Percentiles rank a stretch among this genome's conserved stretches.
phyloP scores from a whole-genome alignment of 768 basidiomycete genomes.

The Psilocybe azurescens region DNA sequence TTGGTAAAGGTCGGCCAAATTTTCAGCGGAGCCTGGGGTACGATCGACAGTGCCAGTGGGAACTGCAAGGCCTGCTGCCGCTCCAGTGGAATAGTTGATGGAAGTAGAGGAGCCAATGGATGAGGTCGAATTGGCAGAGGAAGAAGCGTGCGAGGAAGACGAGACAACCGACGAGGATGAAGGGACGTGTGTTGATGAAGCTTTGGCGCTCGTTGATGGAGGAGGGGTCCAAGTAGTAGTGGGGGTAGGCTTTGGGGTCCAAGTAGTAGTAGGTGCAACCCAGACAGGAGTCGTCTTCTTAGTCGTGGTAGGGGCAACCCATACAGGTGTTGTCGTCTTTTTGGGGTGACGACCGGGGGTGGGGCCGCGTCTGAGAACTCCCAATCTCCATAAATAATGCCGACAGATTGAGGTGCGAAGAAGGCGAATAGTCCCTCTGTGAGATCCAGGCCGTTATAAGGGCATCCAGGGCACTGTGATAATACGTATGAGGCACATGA shows the following conservation, averaged over 20 bases:
- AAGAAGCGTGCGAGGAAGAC: constrained; percentile 9
- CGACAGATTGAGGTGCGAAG: constrained; percentile 54
- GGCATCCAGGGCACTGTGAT: constrained; percentile 45
- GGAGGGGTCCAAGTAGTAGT: constrained; percentile 12
- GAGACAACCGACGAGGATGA: constrained; percentile 11
- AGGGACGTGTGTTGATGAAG: constrained; percentile 20
- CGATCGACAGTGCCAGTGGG: constrained; percentile 33
- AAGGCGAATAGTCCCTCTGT: constrained; percentile 66
- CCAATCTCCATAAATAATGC: constrained; percentile 71
- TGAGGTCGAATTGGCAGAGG: neutral
- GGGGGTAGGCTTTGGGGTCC: constrained; percentile 12
- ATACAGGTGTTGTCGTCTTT: constrained; percentile 14
- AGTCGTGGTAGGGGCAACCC: constrained; percentile 18
- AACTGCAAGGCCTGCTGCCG: constrained; percentile 37
- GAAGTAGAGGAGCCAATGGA: constrained; percentile 29
- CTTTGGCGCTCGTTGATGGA: constrained; percentile 13
- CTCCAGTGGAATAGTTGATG: constrained; percentile 25
- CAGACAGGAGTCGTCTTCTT: constrained; percentile 20
- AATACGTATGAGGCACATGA: constrained; percentile 9
- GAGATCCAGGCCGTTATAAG: constrained; percentile 70
- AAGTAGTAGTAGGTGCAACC: constrained; percentile 35
- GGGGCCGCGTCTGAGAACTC: constrained; percentile 43
- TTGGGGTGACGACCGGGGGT: constrained; percentile 18
- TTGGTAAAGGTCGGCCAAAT: constrained; percentile 34
- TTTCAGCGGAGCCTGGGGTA: constrained; percentile 17